These are phyloP conservation scores for Starmera quercuum DNA, from an alignment of 805 yeast species.

Conservation along the genomic window DNA sequence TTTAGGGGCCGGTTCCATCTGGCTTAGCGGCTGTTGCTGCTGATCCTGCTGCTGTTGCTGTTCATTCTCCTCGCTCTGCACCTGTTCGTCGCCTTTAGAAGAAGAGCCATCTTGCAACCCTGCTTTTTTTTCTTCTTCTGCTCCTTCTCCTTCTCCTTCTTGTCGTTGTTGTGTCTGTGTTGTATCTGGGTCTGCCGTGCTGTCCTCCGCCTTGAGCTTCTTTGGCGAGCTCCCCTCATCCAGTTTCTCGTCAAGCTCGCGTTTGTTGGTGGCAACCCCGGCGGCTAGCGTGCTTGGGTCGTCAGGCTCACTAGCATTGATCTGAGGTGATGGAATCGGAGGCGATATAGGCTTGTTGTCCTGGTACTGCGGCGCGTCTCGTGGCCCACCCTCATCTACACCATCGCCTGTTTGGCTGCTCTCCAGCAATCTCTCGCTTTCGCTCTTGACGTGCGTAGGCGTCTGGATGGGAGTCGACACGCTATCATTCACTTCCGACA, in stretches of 20 bases:
- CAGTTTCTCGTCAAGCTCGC: constrained; percentile 18
- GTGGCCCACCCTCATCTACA: constrained; percentile 5
- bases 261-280: constrained; percentile 11
- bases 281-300: neutral
- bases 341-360: constrained; percentile 34
- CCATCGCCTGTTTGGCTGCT: neutral
- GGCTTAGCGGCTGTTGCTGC: constrained; percentile 5
- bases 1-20: constrained; percentile 58
- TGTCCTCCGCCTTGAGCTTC: neutral
- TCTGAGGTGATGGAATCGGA: constrained; percentile 35
- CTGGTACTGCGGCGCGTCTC: constrained; percentile 3
- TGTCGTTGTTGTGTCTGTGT: constrained; percentile 7
- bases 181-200: neutral
- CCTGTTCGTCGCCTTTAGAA: no score
- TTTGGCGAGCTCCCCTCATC: constrained; percentile 3
- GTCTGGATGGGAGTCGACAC: constrained; percentile 9
- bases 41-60: constrained; percentile 1
- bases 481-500: constrained; percentile 5
- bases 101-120: neutral
- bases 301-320: constrained; percentile 26
- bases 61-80: neutral
- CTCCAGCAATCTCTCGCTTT: neutral
- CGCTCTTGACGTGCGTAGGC: constrained; percentile 3
- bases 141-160: no score
- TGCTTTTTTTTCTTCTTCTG: neutral